A percentile compares a stretch with the other conserved stretches of the same genome.
These are phyloP conservation scores for Oryza meyeriana DNA, from an alignment of 176 grass and related monocot genomes.

Conservation along the genomic window DNA sequence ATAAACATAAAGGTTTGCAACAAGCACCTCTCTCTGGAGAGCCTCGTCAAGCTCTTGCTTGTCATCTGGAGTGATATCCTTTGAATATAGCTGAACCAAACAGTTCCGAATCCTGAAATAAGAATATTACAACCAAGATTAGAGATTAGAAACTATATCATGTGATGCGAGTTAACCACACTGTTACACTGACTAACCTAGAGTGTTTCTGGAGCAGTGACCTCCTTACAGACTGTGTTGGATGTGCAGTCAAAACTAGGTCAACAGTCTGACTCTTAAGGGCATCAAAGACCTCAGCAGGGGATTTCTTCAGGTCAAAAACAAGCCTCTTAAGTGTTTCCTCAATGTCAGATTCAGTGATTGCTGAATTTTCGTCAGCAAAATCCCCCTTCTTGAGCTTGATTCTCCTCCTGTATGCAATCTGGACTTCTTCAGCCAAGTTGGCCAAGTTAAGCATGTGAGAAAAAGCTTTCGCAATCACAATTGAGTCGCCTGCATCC, in stretches of 20 bases:
- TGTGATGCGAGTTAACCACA: neutral
- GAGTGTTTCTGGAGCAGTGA: conserved; percentile 75
- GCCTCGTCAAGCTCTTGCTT: conserved; percentile 87
- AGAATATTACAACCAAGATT: conserved; percentile 2
- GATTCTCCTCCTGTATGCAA: conserved; percentile 67
- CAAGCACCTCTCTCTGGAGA: conserved; percentile 70
- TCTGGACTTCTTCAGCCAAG: conserved; percentile 77
- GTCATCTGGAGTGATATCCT: conserved; percentile 80
- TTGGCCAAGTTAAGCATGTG: conserved; percentile 90
- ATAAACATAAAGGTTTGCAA: conserved; percentile 10
- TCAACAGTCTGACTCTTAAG: conserved; percentile 74
- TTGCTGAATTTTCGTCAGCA: conserved; percentile 68
- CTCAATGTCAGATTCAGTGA: conserved; percentile 73
- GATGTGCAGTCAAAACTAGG: conserved; percentile 75
- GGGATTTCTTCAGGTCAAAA: conserved; percentile 61
- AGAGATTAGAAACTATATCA: neutral
- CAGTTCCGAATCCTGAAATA: conserved; percentile 63
- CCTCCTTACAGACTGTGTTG: conserved; percentile 72
- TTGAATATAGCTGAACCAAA: conserved; percentile 62
- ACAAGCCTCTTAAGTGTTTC: conserved; percentile 72
- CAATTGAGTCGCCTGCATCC: conserved; percentile 70
- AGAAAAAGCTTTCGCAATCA: conserved; percentile 66
- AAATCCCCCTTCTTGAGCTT: conserved; percentile 77
- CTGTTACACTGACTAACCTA: conserved; percentile 37
- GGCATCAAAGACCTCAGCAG: conserved; percentile 71